A percentile compares a stretch with the other conserved stretches of the same genome.
These are phyloP conservation scores for Pseudogymnoascus destructans DNA, from an alignment of 2,329 filamentous ascomycete genomes.

Conservation along the genomic window DNA sequence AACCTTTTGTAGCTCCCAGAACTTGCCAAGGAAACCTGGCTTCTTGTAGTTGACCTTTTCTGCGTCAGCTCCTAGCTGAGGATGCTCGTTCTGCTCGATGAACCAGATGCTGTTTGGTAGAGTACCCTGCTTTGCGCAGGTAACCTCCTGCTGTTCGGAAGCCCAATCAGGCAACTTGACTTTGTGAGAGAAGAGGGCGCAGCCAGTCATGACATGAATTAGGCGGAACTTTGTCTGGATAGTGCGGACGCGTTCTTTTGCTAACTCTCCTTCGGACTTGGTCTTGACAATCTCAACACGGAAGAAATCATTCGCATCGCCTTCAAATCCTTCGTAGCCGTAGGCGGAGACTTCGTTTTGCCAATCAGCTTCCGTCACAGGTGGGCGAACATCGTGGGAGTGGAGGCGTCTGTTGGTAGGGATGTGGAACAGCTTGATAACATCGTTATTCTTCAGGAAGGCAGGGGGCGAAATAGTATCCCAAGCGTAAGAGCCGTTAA, in stretches of 20 bases:
- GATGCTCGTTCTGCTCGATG: conserved; percentile 80
- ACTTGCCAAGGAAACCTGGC: conserved; percentile 93
- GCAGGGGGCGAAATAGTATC: conserved; percentile 52
- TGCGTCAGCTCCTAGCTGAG: conserved; percentile 55
- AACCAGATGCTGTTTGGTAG: conserved; percentile 97
- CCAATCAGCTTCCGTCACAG: conserved; percentile 80
- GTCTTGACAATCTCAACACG: conserved; percentile 87
- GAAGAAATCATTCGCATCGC: conserved; percentile 94
- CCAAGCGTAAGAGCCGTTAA: conserved; percentile 77
- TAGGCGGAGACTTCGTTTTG: conserved; percentile 95
- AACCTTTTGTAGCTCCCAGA: conserved; percentile 91
- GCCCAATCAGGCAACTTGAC: conserved; percentile 98
- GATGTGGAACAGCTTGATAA: conserved; percentile 72
- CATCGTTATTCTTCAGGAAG: conserved; percentile 65
- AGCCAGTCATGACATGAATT: conserved; percentile 92
- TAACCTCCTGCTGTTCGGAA: conserved; percentile 98
- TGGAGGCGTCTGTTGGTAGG: conserved; percentile 81
- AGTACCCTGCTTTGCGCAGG: conserved; percentile 80
- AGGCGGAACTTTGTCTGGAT: conserved; percentile 96
- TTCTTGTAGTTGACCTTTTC: conserved; percentile 95
- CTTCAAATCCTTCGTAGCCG: conserved; percentile 90
- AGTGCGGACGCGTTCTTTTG: conserved; percentile 76
- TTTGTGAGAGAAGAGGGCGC: conserved; percentile 93
- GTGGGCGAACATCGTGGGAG: conserved; percentile 84
- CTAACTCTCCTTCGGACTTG: conserved; percentile 63